A percentile compares a stretch with the other conserved stretches of the same genome.
Conservation (phyloP, 2,329 filamentous ascomycete species). For the Aspergillus pseudoglaucus region DNA sequence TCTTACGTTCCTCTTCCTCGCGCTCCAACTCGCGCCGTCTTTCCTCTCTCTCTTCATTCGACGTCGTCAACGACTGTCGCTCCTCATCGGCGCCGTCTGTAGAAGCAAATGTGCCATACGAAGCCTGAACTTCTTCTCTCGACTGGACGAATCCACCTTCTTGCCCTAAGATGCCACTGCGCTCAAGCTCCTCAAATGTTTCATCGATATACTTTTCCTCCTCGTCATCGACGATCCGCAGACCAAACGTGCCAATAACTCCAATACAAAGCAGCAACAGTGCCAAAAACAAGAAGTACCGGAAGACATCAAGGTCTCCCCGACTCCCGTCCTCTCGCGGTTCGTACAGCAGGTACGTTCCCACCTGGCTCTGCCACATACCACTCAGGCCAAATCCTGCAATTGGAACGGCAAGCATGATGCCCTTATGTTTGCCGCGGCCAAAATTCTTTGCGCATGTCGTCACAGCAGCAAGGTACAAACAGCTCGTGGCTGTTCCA, state of each 20-base stretch:
- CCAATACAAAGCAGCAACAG: conserved; percentile 65
- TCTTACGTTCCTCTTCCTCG: conserved; percentile 54
- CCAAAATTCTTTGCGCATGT: conserved; percentile 98
- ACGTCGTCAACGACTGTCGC: conserved; percentile 32
- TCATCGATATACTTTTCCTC: conserved; percentile 74
- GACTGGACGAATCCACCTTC: conserved; percentile 66
- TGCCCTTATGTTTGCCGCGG: conserved; percentile 73
- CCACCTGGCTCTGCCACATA: conserved; percentile 92
- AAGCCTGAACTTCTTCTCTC: conserved; percentile 39
- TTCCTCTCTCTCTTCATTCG: conserved; percentile 38
- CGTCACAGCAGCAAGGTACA: conserved; percentile 88
- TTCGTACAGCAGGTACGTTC: conserved; percentile 70
- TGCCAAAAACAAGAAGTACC: conserved; percentile 81
- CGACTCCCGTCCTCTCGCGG: conserved; percentile 54
- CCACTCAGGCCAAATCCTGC: conserved; percentile 88
- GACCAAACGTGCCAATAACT: conserved; percentile 62
- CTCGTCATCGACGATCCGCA: conserved; percentile 76
- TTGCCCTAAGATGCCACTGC: conserved; percentile 64
- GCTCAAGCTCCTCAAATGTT: conserved; percentile 82
- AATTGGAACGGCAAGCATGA: conserved; percentile 85
- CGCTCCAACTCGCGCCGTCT: conserved; percentile 36
- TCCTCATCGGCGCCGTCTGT: conserved; percentile 31
- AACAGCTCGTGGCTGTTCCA: conserved; percentile 74
- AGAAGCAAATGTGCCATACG: conserved; percentile 40
- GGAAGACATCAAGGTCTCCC: conserved; percentile 66